Conservation (phyloP, 352 stramenopile genomes). For the Phytophthora boehmeriae region DNA sequence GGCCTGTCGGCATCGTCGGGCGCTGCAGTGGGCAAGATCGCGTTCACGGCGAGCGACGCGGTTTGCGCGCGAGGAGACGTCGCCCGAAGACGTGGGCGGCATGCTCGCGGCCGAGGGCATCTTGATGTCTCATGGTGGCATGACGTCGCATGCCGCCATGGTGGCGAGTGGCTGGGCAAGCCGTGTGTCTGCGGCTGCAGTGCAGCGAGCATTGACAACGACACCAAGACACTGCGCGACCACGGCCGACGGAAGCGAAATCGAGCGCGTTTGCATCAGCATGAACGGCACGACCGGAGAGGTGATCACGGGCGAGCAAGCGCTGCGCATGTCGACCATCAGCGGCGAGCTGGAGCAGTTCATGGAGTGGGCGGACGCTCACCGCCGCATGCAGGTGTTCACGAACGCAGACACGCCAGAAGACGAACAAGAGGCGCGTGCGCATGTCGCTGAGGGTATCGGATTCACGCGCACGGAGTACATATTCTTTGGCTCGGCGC, state of each 20-base stretch:
- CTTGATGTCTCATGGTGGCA: constrained; percentile 30
- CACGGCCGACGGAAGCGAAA: constrained; percentile 7
- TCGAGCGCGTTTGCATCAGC: constrained; percentile 25
- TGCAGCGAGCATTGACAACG: constrained; percentile 23
- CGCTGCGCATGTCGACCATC: constrained; percentile 22
- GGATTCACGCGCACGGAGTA: constrained; percentile 28
- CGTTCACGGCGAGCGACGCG: constrained; percentile 22
- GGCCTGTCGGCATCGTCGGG: constrained; percentile 22
- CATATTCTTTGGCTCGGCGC: constrained; percentile 26
- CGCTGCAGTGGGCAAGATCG: constrained; percentile 22
- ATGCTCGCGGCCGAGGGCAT: constrained; percentile 30
- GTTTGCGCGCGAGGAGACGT: constrained; percentile 27
- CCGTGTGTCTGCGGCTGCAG: too few relatives aligned
- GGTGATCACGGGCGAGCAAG: constrained; percentile 30
- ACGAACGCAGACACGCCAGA: too few relatives aligned
- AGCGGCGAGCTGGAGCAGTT: constrained; percentile 27
- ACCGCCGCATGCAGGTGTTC: too few relatives aligned
- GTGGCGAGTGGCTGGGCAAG: too few relatives aligned
- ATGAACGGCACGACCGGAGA: too few relatives aligned
- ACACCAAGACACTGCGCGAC: constrained; percentile 23
- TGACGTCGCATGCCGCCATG: too few relatives aligned
- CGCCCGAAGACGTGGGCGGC: constrained; percentile 26
- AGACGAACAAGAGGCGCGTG: too few relatives aligned
- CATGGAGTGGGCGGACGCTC: constrained; percentile 32
- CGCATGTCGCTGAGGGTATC: constrained; percentile 24